A percentile compares a stretch with the other conserved stretches of the same genome.
phyloP scores from a whole-genome alignment of 768 basidiomycete species.

The Psilocybe tampanensis region DNA sequence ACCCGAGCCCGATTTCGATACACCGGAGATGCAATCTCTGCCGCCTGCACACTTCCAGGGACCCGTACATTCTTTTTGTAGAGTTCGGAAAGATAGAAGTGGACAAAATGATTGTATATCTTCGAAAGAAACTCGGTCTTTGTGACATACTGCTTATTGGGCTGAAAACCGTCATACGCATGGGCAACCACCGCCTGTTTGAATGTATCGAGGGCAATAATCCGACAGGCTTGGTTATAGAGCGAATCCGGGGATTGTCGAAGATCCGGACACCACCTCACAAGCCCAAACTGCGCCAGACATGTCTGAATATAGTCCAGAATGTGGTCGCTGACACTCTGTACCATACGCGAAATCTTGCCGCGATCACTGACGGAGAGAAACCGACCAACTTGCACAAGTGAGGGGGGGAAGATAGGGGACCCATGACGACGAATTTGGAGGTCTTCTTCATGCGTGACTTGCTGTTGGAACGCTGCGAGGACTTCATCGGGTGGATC shows the following conservation, averaged over 20 bases:
- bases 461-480: too few relatives aligned
- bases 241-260: conserved; percentile 13
- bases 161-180: neutral
- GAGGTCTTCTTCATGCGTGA: too few relatives aligned
- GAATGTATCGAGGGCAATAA: conserved; percentile 13
- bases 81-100: neutral
- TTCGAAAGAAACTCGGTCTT: neutral
- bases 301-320: too few relatives aligned
- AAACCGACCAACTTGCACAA: too few relatives aligned
- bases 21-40: neutral
- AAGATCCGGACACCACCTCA: conserved; percentile 19
- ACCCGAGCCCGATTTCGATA: conserved; percentile 7
- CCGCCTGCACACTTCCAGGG: conserved; percentile 2
- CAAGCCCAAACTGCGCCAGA: too few relatives aligned
- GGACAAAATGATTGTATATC: conserved; percentile 10
- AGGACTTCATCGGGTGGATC: too few relatives aligned
- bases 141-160: neutral
- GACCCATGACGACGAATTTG: too few relatives aligned
- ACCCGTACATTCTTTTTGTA: neutral
- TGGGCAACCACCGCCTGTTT: conserved; percentile 7
- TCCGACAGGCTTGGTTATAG: conserved; percentile 17
- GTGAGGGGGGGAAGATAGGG: too few relatives aligned
- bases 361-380: too few relatives aligned
- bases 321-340: too few relatives aligned
- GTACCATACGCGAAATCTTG: too few relatives aligned